Evolutionary conservation across 164 flowering plant genomes (phyloP).

Genomic region (Magnolia changhungtana): DNA sequence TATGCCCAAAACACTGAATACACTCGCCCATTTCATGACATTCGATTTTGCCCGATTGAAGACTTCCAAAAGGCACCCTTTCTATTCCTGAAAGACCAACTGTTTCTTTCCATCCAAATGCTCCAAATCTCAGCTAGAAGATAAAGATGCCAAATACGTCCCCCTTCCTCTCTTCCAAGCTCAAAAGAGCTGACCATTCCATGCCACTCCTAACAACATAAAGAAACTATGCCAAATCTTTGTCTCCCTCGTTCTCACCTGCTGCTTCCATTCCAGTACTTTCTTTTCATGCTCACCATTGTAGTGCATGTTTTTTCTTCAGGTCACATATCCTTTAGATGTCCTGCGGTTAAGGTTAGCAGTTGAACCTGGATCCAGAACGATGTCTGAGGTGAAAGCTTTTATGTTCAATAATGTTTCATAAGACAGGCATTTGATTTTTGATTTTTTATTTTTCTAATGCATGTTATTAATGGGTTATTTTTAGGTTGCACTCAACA

Average conservation of each 20-base stretch:
- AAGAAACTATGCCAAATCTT: neutral
- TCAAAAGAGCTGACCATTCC: too few species aligned
- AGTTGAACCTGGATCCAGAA: constrained; percentile 79
- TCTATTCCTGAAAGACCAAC: too few species aligned
- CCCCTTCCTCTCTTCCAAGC: too few species aligned
- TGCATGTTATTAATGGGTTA: constrained; percentile 3
- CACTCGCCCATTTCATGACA: too few species aligned
- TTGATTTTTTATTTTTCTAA: neutral
- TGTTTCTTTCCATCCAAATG: too few species aligned
- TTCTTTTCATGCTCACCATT: neutral
- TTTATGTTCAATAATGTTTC: neutral
- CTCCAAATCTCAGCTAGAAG: too few species aligned
- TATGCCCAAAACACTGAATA: too few species aligned
- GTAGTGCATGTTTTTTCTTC: constrained; percentile 1
- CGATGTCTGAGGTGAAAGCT: constrained; percentile 75
- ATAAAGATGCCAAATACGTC: too few species aligned
- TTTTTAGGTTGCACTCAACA: constrained; percentile 78
- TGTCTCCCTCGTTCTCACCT: neutral
- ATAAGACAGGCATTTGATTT: neutral
- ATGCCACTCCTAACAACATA: too few species aligned
- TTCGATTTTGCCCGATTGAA: too few species aligned
- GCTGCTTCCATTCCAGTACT: neutral
- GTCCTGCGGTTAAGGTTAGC: constrained; percentile 91
- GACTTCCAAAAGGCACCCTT: too few species aligned
- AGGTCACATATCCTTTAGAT: constrained; percentile 97